phyloP scores from a whole-genome alignment of 1,284 basidiomycete genomes.

The Trichosporon sp. region DNA sequence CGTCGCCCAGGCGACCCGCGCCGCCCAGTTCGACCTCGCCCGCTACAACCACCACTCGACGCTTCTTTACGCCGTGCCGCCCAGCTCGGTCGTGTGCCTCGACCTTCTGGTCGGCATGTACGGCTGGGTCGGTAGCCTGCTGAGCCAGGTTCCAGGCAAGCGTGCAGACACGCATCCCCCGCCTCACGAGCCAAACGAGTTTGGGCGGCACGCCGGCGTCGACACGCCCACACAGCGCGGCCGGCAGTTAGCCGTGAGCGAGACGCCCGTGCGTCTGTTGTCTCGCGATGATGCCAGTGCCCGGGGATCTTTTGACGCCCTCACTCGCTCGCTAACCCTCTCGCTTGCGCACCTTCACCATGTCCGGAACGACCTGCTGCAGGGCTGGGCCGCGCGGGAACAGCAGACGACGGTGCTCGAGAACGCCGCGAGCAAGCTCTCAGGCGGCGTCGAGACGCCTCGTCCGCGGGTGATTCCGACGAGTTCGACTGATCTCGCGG shows the following conservation, averaged over 20 bases:
- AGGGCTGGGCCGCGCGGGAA: constrained; percentile 38
- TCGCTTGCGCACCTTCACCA: constrained; percentile 33
- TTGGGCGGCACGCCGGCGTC: constrained; percentile 6
- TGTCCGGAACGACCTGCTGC: constrained; percentile 31
- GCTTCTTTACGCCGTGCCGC: constrained; percentile 45
- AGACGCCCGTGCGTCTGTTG: constrained; percentile 23
- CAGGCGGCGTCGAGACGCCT: constrained; percentile 10
- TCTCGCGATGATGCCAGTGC: constrained; percentile 19
- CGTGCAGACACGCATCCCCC: constrained; percentile 18
- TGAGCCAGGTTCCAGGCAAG: constrained; percentile 26
- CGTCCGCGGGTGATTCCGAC: neutral
- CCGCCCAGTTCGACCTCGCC: constrained; percentile 44
- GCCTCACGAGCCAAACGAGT: constrained; percentile 11
- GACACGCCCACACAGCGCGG: constrained; percentile 23
- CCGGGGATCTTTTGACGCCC: constrained; percentile 14
- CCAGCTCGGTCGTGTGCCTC: constrained; percentile 42
- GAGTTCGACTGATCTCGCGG: neutral
- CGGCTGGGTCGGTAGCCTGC: constrained; percentile 39
- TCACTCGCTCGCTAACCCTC: constrained; percentile 30
- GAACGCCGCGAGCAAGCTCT: constrained; percentile 21
- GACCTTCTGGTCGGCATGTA: constrained; percentile 46
- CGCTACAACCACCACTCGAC: constrained; percentile 47
- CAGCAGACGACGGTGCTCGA: constrained; percentile 35
- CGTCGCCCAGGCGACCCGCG: constrained; percentile 36
- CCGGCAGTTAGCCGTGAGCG: constrained; percentile 18